Evolutionary conservation across 2,329 filamentous ascomycete species (phyloP).

Genomic region (Nannizziopsis barbatae): DNA sequence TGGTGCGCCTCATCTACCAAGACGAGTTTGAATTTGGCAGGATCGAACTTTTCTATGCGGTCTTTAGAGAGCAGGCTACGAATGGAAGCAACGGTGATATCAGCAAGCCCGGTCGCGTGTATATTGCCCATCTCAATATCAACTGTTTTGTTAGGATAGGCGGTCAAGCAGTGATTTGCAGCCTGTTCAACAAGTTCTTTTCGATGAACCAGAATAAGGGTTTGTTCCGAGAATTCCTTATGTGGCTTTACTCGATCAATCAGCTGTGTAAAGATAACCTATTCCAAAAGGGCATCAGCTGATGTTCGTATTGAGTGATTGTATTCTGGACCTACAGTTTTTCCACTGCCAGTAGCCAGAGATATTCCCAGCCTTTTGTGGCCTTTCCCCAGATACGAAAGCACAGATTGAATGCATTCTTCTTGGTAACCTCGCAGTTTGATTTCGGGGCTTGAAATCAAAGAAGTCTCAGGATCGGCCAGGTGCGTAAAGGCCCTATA

Average conservation of each 20-base stretch:
- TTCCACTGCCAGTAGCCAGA: slow-evolving; percentile 76
- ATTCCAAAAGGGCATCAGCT: neutral
- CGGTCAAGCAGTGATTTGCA: slow-evolving; percentile 64
- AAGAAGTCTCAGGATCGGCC: slow-evolving; percentile 9
- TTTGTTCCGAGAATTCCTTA: slow-evolving; percentile 53
- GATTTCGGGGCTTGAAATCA: slow-evolving; percentile 30
- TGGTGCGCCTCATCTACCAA: slow-evolving; percentile 96
- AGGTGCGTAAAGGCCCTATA: neutral
- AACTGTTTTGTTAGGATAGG: slow-evolving; percentile 69
- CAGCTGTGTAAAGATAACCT: slow-evolving; percentile 93
- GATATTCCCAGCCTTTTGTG: slow-evolving; percentile 75
- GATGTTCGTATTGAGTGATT: neutral
- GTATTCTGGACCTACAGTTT: slow-evolving; percentile 51
- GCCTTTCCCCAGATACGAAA: slow-evolving; percentile 56
- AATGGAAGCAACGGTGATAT: slow-evolving; percentile 89
- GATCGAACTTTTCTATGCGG: slow-evolving; percentile 73
- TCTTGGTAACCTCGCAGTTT: slow-evolving; percentile 74
- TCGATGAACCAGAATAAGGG: slow-evolving; percentile 83
- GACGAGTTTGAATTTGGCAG: slow-evolving; percentile 69
- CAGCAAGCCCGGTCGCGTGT: slow-evolving; percentile 66
- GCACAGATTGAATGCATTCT: slow-evolving; percentile 76
- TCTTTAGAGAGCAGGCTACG: slow-evolving; percentile 68
- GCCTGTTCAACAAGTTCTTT: slow-evolving; percentile 92
- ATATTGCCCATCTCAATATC: slow-evolving; percentile 84
- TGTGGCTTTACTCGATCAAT: slow-evolving; percentile 61